Evolutionary conservation across 305 asterid species (phyloP), one percentile per base, ranked within the genome.

Genomic region (Fraxinus paxiana): DNA sequence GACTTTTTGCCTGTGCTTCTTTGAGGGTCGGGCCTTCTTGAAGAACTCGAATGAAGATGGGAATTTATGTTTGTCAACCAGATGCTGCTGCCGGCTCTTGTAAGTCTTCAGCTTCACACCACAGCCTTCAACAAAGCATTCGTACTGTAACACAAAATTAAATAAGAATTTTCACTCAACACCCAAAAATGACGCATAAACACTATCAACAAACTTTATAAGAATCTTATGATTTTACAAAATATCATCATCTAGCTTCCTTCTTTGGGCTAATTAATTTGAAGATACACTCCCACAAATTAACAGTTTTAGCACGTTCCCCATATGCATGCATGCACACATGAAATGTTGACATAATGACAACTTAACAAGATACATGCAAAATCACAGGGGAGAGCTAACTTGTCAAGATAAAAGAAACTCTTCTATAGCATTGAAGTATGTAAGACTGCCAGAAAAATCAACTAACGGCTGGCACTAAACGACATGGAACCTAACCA

Each of bases 51-150:
- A 96, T 3, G 99, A 86, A 81, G 89, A 73, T n/a, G 97, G 96
- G 82, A 95, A 95, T 71, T 92, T 91, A 81, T 96, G 99, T 90
- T 92, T 94, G 89, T 94, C 97, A 7, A 92, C 83, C 76, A 96
- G 89, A 87, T 96, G 99, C 37, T 94, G 98, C 79, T 92, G 97
- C 86, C 99, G 89, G 89, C 88, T 89, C 89, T 94, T 94, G 91
- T 94, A 92, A 88, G 91, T 90, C 87, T 91, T 96, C 87, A 96
- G 89, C 88, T 91, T 94, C 75, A 81, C 87, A 75, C 88, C 94
- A 78, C 99, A 96, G 79, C 97, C 97, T 91, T 96, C 97, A 75
- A 96, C 99, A 30, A 94, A 97, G 90, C 99, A 96, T 87, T 92
- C 98, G 54, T 90, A 96, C 99, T 95, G 80, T 76, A 67, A 31